phyloP scores from a whole-genome alignment of 306 rosid genomes.

The Ormosia semicastrata region DNA sequence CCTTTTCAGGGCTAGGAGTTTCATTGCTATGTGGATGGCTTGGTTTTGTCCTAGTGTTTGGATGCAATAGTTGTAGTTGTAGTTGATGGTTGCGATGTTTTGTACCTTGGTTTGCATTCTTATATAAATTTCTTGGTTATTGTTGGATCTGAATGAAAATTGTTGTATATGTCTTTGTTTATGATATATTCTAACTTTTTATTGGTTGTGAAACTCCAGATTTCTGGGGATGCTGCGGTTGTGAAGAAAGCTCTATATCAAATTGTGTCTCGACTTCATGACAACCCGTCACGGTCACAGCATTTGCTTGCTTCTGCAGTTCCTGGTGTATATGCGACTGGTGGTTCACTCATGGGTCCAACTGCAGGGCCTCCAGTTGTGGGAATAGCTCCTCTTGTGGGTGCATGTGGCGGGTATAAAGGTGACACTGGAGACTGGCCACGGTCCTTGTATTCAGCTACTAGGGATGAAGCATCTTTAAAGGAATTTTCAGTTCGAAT shows the following conservation, averaged over 20 bases:
- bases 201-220: slow-evolving; percentile 47
- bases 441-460: slow-evolving; percentile 85
- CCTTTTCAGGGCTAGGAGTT: neutral
- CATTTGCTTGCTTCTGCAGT: slow-evolving; percentile 76
- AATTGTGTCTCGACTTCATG: slow-evolving; percentile 87
- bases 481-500: slow-evolving; percentile 85
- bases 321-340: slow-evolving; percentile 52
- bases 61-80: neutral
- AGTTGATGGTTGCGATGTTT: neutral
- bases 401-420: slow-evolving; percentile 85
- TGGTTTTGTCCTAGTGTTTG: neutral
- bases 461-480: slow-evolving; percentile 77
- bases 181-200: neutral
- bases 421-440: slow-evolving; percentile 91
- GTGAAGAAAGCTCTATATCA: slow-evolving; percentile 82
- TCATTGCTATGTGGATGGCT: slow-evolving; percentile 7
- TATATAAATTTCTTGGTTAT: neutral
- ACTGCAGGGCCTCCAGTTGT: slow-evolving; percentile 71
- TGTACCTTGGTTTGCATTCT: neutral
- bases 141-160: neutral
- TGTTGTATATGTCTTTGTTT: neutral
- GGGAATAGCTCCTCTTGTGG: slow-evolving; percentile 80
- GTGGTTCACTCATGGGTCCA: slow-evolving; percentile 77
- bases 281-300: slow-evolving; percentile 90
- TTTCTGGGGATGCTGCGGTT: slow-evolving; percentile 76